Percentiles rank a stretch among this genome's conserved stretches.
Conservation (phyloP, 176 grass and related monocot species). For the Aegilops sharonensis region DNA sequence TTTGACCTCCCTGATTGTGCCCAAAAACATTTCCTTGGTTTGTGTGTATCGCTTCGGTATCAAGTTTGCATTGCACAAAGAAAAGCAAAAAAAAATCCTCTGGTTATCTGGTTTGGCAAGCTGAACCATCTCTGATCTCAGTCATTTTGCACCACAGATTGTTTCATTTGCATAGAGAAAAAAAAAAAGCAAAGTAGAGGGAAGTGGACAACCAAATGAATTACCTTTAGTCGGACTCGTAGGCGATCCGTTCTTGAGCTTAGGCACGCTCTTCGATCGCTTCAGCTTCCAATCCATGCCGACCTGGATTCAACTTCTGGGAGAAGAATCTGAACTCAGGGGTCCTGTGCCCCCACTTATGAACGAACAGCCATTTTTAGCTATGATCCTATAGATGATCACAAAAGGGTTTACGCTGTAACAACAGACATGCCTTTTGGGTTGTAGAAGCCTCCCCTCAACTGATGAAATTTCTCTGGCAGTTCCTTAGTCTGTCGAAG, state of each 20-base stretch:
- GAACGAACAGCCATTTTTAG: neutral
- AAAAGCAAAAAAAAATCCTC: neutral
- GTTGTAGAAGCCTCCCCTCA: neutral
- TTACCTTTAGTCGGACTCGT: constrained; percentile 42
- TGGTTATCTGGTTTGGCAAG: neutral
- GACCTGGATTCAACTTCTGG: neutral
- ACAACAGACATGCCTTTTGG: neutral
- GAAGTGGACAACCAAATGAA: constrained; percentile 5
- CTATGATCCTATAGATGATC: neutral
- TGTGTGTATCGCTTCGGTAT: neutral
- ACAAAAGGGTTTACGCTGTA: neutral
- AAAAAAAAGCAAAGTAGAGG: neutral
- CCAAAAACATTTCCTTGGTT: neutral
- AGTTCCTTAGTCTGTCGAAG: neutral
- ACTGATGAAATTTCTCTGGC: neutral
- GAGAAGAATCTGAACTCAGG: neutral
- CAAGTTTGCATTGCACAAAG: neutral
- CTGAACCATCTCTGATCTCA: neutral
- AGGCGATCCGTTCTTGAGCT: constrained; percentile 42
- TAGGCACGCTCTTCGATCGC: constrained; percentile 37
- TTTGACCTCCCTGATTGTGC: constrained; percentile 18
- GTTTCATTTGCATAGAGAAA: neutral
- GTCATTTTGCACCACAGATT: neutral
- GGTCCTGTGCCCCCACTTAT: neutral
- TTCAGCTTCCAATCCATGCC: constrained; percentile 45